Evolutionary conservation across 257 asterid genomes (phyloP).

Genomic region (Ligustrum vulgare): DNA sequence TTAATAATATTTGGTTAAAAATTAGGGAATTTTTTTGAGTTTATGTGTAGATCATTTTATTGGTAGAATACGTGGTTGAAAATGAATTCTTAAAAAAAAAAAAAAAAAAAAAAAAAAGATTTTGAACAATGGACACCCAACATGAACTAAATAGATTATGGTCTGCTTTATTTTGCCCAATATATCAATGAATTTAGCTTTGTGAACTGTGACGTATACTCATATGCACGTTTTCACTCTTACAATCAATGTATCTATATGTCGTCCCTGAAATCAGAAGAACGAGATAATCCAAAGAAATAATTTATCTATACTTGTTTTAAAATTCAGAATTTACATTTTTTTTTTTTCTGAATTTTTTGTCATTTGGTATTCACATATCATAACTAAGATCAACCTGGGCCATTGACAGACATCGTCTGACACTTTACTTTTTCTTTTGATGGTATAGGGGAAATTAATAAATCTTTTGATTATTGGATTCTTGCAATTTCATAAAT

Average conservation of each 20-base stretch:
- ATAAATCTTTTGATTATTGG: background rate
- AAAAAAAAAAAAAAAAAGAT: too few relatives aligned
- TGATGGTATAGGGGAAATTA: background rate
- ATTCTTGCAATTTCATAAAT: background rate
- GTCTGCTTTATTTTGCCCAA: background rate
- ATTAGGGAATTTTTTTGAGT: too few relatives aligned
- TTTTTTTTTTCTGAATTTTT: too few relatives aligned
- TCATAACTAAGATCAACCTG: too few relatives aligned
- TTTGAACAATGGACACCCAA: too few relatives aligned
- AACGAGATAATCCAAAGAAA: background rate
- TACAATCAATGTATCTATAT: background rate
- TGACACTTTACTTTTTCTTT: too few relatives aligned
- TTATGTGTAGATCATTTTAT: too few relatives aligned
- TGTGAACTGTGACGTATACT: background rate
- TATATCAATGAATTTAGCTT: background rate
- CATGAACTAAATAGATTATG: background rate
- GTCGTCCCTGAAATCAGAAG: background rate
- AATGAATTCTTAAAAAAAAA: too few relatives aligned
- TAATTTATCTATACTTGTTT: background rate
- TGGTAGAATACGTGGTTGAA: too few relatives aligned
- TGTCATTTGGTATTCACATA: background rate
- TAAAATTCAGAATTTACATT: too few relatives aligned
- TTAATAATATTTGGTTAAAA: too few relatives aligned
- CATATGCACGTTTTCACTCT: background rate
- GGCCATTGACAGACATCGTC: background rate